These are phyloP conservation scores for Mycena indigotica DNA, from an alignment of 768 basidiomycete genomes.

Conservation along the genomic window DNA sequence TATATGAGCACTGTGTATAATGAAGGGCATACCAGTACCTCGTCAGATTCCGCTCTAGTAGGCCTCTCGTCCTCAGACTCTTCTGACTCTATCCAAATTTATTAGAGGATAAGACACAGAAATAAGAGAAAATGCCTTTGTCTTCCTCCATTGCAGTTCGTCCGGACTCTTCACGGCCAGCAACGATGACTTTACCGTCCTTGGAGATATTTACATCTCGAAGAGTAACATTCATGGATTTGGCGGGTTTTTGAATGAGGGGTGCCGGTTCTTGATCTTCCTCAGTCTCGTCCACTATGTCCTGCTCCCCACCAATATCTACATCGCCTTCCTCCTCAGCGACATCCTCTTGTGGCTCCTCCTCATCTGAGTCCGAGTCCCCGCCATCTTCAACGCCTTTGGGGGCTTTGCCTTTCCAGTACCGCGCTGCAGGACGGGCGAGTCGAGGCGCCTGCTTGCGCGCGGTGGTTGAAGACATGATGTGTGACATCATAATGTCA, in stretches of 20 bases:
- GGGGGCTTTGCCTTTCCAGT: conserved; percentile 89
- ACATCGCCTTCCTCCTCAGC: conserved; percentile 58
- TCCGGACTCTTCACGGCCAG: conserved; percentile 77
- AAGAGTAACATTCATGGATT: conserved; percentile 72
- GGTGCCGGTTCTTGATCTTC: conserved; percentile 44
- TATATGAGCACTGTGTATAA: conserved; percentile 10
- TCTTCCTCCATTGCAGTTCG: conserved; percentile 66
- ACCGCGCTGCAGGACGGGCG: conserved; percentile 79
- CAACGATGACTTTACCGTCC: conserved; percentile 80
- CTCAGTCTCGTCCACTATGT: conserved; percentile 45
- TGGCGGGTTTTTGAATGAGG: conserved; percentile 38
- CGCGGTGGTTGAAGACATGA: conserved; percentile 27
- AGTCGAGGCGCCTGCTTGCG: conserved; percentile 78
- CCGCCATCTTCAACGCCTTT: conserved; percentile 63
- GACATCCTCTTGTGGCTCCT: conserved; percentile 43
- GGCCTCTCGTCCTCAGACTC: conserved; percentile 57
- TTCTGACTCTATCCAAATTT: conserved; percentile 31
- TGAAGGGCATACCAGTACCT: conserved; percentile 14
- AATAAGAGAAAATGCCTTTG: conserved; percentile 24
- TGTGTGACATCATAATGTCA: not conserved
- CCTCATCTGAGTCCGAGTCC: conserved; percentile 69
- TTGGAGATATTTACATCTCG: conserved; percentile 80
- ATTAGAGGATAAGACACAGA: too few relatives aligned
- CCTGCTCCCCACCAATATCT: conserved; percentile 59
- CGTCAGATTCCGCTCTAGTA: conserved; percentile 33